Percentiles rank a stretch among this genome's conserved stretches.
Conservation (phyloP, 2,329 filamentous ascomycete genomes). For the Aspergillus intermedius region DNA sequence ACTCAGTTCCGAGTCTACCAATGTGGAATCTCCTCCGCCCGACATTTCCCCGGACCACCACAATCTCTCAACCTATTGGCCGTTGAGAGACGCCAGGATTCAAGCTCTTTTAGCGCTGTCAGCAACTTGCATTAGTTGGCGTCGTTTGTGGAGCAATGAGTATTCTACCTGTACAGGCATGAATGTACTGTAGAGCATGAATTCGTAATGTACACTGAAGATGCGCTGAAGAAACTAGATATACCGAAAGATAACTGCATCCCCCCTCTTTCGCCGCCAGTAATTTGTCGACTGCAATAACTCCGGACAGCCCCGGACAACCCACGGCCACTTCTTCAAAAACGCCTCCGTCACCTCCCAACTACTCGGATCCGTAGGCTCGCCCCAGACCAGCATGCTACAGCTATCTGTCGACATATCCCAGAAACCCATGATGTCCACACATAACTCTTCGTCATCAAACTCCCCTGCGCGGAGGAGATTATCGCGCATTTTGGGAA, state of each 20-base stretch:
- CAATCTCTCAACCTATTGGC: background rate
- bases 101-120: constrained; percentile 5
- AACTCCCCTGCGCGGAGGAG: constrained; percentile 27
- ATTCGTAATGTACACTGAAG: background rate
- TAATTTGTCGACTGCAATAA: constrained; percentile 20
- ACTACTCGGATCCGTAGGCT: constrained; percentile 37
- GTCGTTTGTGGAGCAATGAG: background rate
- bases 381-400: constrained; percentile 45
- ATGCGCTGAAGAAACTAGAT: constrained; percentile 4
- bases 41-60: too few species aligned
- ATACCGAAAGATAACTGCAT: constrained; percentile 23
- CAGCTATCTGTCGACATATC: constrained; percentile 15
- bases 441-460: constrained; percentile 32
- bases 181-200: background rate
- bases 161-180: background rate
- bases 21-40: too few species aligned
- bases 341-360: constrained; percentile 47
- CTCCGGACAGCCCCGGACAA: constrained; percentile 20
- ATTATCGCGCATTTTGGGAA: constrained; percentile 37
- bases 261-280: constrained; percentile 21
- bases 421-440: constrained; percentile 33
- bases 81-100: background rate
- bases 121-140: constrained; percentile 14
- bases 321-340: constrained; percentile 39
- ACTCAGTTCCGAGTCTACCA: too few species aligned